These are phyloP conservation scores for Colletotrichum gigasporum DNA, from an alignment of 2,329 filamentous ascomycete species.

Conservation along the genomic window DNA sequence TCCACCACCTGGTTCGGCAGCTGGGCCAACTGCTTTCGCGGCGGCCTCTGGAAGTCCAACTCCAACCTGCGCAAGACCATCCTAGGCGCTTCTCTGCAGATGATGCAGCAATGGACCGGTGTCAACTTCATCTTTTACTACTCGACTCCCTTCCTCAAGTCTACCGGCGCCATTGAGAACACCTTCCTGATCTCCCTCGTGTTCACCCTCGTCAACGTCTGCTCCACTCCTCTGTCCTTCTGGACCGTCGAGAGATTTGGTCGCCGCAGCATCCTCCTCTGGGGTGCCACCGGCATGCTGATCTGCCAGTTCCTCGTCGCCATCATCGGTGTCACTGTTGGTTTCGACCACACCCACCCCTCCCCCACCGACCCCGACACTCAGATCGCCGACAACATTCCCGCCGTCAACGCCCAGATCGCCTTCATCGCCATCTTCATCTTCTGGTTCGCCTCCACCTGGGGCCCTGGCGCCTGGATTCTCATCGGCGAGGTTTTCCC, in stretches of 20 bases:
- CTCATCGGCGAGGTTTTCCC: slow-evolving; percentile 93
- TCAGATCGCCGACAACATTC: slow-evolving; percentile 60
- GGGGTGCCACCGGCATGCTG: slow-evolving; percentile 83
- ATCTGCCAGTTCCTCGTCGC: slow-evolving; percentile 88
- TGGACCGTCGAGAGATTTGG: slow-evolving; percentile 85
- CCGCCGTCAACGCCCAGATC: slow-evolving; percentile 76
- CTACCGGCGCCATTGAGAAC: slow-evolving; percentile 78
- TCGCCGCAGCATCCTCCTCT: slow-evolving; percentile 81
- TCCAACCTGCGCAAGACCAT: slow-evolving; percentile 77
- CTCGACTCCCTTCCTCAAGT: slow-evolving; percentile 85
- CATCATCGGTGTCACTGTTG: slow-evolving; percentile 74
- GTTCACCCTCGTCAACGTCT: slow-evolving; percentile 89
- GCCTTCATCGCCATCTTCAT: slow-evolving; percentile 93
- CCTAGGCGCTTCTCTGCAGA: slow-evolving; percentile 77
- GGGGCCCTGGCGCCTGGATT: slow-evolving; percentile 84
- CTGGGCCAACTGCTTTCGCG: slow-evolving; percentile 76
- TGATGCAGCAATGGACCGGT: slow-evolving; percentile 86
- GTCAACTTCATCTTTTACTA: slow-evolving; percentile 95
- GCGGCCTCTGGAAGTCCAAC: slow-evolving; percentile 69
- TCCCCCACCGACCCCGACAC: slow-evolving; percentile 50
- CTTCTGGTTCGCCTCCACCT: slow-evolving; percentile 90
- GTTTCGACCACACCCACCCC: slow-evolving; percentile 58
- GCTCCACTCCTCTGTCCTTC: slow-evolving; percentile 87
- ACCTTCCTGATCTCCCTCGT: slow-evolving; percentile 85
- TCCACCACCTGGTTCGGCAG: slow-evolving; percentile 69